These are phyloP conservation scores for Apiospora saccharicola DNA, from an alignment of 2,329 filamentous ascomycete species.

Conservation along the genomic window DNA sequence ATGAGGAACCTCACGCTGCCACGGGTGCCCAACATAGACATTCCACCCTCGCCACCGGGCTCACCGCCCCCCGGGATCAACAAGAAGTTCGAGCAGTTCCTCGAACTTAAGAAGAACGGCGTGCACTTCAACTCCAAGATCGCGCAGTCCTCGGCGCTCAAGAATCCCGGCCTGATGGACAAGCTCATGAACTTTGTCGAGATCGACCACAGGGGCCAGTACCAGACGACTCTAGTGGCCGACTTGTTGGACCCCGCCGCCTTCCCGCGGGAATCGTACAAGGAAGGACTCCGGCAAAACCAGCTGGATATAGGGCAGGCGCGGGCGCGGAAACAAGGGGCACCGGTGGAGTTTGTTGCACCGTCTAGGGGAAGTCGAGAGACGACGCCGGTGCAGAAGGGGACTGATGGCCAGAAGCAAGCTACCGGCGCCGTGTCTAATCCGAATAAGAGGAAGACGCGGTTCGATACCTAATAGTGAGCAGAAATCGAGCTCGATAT, in stretches of 20 bases:
- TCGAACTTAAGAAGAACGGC: slow-evolving; percentile 78
- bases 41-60: slow-evolving; percentile 76
- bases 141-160: slow-evolving; percentile 69
- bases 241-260: slow-evolving; percentile 61
- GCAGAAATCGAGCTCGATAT: not conserved
- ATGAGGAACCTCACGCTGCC: slow-evolving; percentile 79
- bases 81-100: slow-evolving; percentile 76
- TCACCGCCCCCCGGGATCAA: slow-evolving; percentile 61
- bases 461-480: slow-evolving; percentile 39
- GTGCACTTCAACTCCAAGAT: slow-evolving; percentile 82
- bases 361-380: slow-evolving; percentile 27
- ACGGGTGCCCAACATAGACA: slow-evolving; percentile 73
- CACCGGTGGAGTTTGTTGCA: slow-evolving; percentile 59
- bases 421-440: slow-evolving; percentile 25
- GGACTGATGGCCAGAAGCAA: slow-evolving; percentile 6
- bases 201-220: slow-evolving; percentile 64
- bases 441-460: slow-evolving; percentile 44
- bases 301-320: slow-evolving; percentile 56
- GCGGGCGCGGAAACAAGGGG: slow-evolving; percentile 52
- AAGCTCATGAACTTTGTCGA: slow-evolving; percentile 75
- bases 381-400: slow-evolving; percentile 31
- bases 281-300: slow-evolving; percentile 56
- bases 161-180: slow-evolving; percentile 75
- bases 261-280: slow-evolving; percentile 64
- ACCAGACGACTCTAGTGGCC: slow-evolving; percentile 65